Percentiles rank a stretch among this genome's conserved stretches.
Conservation (phyloP, 257 asterid species). For the Solanum medicagineum region DNA sequence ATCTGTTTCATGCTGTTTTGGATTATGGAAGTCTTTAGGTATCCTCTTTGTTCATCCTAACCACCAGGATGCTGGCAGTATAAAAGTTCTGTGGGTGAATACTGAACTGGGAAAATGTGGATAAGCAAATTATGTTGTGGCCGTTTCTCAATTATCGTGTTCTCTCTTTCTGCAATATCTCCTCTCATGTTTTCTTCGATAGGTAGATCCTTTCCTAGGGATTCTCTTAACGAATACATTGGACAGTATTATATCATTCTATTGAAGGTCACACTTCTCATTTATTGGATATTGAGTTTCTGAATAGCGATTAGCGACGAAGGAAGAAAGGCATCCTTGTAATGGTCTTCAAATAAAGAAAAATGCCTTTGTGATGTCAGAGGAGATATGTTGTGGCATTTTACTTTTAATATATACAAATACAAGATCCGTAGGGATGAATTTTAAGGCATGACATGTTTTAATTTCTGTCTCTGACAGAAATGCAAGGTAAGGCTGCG, state of each 20-base stretch:
- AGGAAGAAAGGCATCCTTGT: neutral
- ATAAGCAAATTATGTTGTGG: neutral
- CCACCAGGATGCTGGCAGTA: neutral
- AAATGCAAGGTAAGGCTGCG: no score
- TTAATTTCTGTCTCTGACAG: neutral
- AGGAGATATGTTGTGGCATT: neutral
- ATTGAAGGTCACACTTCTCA: neutral
- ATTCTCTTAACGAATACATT: neutral
- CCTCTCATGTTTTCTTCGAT: neutral
- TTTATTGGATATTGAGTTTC: neutral
- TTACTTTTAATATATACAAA: neutral
- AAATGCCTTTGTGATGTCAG: neutral
- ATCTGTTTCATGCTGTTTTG: neutral
- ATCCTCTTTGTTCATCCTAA: neutral
- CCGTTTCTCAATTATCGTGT: neutral
- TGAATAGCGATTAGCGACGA: neutral
- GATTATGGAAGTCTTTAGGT: neutral
- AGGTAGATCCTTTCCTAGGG: neutral
- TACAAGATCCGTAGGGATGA: neutral
- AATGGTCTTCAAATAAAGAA: neutral
- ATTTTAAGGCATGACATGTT: neutral
- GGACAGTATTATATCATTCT: neutral
- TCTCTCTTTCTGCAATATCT: neutral
- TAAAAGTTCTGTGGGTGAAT: neutral
- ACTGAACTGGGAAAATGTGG: neutral